These are phyloP conservation scores for Phytophthora multivora DNA, from an alignment of 352 stramenopile species.

Conservation along the genomic window DNA sequence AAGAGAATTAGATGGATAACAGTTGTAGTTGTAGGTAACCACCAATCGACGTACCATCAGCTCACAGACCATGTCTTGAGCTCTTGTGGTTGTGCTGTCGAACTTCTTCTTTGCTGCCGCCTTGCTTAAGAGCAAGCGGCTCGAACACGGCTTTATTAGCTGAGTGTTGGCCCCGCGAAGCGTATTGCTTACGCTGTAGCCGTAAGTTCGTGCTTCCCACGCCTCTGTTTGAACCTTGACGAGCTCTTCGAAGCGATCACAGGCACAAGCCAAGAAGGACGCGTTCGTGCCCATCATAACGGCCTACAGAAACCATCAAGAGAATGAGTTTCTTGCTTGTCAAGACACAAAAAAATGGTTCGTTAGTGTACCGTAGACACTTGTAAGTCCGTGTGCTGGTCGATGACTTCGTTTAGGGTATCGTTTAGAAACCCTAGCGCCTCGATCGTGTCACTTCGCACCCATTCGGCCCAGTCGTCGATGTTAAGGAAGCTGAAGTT, in stretches of 20 bases:
- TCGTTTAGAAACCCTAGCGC: constrained; percentile 70
- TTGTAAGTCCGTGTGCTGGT: constrained; percentile 72
- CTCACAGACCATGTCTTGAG: constrained; percentile 85
- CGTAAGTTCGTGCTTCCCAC: constrained; percentile 73
- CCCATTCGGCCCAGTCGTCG: constrained; percentile 75
- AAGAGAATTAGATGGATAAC: neutral
- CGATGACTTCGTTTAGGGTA: constrained; percentile 78
- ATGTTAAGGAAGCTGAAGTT: constrained; percentile 71
- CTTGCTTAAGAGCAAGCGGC: constrained; percentile 56
- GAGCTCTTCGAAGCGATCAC: constrained; percentile 65
- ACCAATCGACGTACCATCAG: constrained; percentile 68
- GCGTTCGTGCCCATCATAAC: constrained; percentile 80
- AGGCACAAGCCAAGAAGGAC: constrained; percentile 69
- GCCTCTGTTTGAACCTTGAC: constrained; percentile 71
- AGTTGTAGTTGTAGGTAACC: too few species aligned
- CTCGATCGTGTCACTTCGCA: constrained; percentile 81
- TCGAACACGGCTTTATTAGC: constrained; percentile 55
- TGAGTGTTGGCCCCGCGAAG: constrained; percentile 42
- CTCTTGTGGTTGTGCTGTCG: constrained; percentile 75
- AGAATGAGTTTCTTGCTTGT: neutral
- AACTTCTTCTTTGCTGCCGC: constrained; percentile 83
- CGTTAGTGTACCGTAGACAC: constrained; percentile 62
- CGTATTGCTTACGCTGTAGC: constrained; percentile 74
- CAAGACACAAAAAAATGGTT: neutral
- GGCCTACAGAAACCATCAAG: constrained; percentile 26